Conservation (phyloP, 306 rosid genomes). For the Morella rubra region DNA sequence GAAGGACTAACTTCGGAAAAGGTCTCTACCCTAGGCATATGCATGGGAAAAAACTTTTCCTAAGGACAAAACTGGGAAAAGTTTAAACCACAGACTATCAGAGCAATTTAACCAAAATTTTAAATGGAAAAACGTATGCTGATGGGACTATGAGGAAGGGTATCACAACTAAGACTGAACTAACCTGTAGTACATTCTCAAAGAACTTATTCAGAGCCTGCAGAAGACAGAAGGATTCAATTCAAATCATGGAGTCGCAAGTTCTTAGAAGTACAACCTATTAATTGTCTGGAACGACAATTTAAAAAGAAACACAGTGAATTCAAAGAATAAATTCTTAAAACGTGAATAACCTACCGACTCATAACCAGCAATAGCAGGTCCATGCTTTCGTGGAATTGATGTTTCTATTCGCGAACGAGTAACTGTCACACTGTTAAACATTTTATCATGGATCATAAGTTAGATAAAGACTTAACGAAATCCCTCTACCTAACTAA, state of each 20-base stretch:
- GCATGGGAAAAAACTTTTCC: too few species aligned
- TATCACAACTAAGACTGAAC: conserved; percentile 12
- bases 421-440: conserved; percentile 75
- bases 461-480: conserved; percentile 6
- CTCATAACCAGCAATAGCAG: conserved; percentile 93
- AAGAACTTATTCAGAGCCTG: conserved; percentile 92
- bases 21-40: too few species aligned
- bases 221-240: conserved; percentile 36
- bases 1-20: too few species aligned
- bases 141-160: conserved; percentile 10
- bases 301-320: background rate
- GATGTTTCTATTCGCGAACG: conserved; percentile 90
- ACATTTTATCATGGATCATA: conserved; percentile 20
- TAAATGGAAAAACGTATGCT: conserved; percentile 16
- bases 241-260: conserved; percentile 21
- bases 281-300: background rate
- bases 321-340: conserved; percentile 1
- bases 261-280: conserved; percentile 1
- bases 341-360: conserved; percentile 45
- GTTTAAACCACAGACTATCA: too few species aligned
- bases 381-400: conserved; percentile 98
- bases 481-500: background rate
- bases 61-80: too few species aligned
- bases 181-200: conserved; percentile 83
- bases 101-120: background rate